phyloP scores from a whole-genome alignment of 2,329 filamentous ascomycete genomes.

The Fusarium clavum region DNA sequence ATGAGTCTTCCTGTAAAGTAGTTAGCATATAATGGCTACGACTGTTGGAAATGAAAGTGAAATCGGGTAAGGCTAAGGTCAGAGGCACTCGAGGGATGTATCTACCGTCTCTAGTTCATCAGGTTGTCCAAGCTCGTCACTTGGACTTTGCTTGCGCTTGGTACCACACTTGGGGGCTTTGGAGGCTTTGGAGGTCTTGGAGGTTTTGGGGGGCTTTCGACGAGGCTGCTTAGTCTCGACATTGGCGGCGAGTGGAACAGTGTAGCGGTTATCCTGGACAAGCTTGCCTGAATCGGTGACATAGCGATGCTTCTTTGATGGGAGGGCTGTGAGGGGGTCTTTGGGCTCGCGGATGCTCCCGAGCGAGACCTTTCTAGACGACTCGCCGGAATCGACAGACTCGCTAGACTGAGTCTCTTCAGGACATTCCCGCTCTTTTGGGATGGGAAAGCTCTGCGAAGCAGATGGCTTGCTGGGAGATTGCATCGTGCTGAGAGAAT shows the following conservation, averaged over 20 bases:
- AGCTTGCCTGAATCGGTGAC: conserved; percentile 19
- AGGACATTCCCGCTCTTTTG: conserved; percentile 17
- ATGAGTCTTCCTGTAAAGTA: conserved; percentile 80
- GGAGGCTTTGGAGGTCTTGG: conserved; percentile 6
- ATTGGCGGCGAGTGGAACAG: conserved; percentile 11
- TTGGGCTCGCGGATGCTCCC: conserved; percentile 13
- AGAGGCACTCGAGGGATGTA: conserved; percentile 2
- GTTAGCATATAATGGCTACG: conserved; percentile 33
- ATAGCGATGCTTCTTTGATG: conserved; percentile 23
- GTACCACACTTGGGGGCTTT: conserved; percentile 9
- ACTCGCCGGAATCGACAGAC: background rate
- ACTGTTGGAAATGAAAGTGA: background rate
- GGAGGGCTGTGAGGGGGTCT: conserved; percentile 26
- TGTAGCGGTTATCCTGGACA: conserved; percentile 24
- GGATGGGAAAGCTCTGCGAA: conserved; percentile 11
- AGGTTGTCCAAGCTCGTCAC: background rate
- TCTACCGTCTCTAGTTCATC: conserved; percentile 32
- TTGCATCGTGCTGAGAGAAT: conserved; percentile 14
- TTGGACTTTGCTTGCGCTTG: conserved; percentile 27
- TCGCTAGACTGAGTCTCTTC: conserved; percentile 4
- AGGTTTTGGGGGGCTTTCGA: conserved; percentile 5
- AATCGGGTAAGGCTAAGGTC: background rate
- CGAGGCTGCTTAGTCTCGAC: conserved; percentile 21
- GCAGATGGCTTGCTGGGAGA: conserved; percentile 2
- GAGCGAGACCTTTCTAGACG: conserved; percentile 20